Evolutionary conservation across 1,139 yeast species (phyloP), one percentile per base, ranked within the genome.

Genomic region (Geotrichum reessii): DNA sequence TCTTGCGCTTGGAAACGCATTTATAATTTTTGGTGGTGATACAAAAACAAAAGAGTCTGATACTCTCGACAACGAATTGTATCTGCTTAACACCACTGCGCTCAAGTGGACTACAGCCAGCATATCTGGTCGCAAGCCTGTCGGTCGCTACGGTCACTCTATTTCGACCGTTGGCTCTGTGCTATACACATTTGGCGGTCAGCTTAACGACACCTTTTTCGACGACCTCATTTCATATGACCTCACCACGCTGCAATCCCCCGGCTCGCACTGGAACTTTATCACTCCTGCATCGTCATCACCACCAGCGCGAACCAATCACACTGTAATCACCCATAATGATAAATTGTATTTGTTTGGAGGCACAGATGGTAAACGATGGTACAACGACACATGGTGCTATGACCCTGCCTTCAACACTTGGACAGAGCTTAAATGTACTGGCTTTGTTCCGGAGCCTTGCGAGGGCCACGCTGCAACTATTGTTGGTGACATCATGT

Each of bases 21-120:
- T 87, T 68, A 91, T 93, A 52, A 84, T 93, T 24, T 93, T 89
- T 74, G 99, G 98, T 51, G 99, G 99, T 67, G 99, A 93, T 70
- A 93, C 98, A 1, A 90, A 87, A 66, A 87, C 93, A 40, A 91
- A 87, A 65, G 82, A 82, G 62, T 78, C 78, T 40, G 84, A 83
- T 62, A 92, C 91, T 2, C 82, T 86, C 64, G 91, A 95, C 67
- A 97, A 92, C 72, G 90, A 92, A 71, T 78, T 93, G 62, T 93
- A 93, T 72, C 80, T 93, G 68, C 87, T 93, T 74, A 93, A 93
- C 76, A 87, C 93, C 67, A 87, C 90, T 67, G 88, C 96, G 55
- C 79, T 84, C 68, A 90, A 91, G 72, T 92, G 96, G 88, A 91
- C 97, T 4, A 83, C 89, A 25, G 96, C 97, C 21, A 79, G 81